These are phyloP conservation scores for Chaetomiaceae sp. DNA, from an alignment of 2,329 filamentous ascomycete species.

Conservation along the genomic window DNA sequence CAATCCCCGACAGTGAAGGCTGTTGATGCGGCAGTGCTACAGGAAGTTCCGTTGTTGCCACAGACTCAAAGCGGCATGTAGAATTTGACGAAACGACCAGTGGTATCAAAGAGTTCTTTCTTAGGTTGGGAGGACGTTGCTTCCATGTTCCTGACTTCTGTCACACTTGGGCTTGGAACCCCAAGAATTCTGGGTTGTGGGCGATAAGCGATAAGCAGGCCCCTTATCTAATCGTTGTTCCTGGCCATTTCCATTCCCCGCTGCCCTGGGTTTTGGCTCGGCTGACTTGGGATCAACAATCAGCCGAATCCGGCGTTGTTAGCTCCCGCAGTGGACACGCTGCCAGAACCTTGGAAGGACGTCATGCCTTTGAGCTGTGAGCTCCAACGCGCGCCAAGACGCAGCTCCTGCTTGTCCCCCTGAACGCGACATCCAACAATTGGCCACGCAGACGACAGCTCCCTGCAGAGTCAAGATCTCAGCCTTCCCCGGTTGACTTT, in stretches of 20 bases:
- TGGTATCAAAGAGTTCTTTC: no score
- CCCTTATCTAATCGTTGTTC: constrained; percentile 6
- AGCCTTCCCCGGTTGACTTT: background rate
- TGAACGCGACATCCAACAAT: constrained; percentile 6
- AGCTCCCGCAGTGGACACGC: constrained; percentile 13
- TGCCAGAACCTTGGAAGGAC: background rate
- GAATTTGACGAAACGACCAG: no score
- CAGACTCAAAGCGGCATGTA: no score
- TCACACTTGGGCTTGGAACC: no score
- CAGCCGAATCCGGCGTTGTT: constrained; percentile 11
- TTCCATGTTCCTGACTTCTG: background rate
- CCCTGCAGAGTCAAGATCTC: background rate
- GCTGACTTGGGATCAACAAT: constrained; percentile 8
- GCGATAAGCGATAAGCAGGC: constrained; percentile 14
- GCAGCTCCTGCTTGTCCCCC: background rate
- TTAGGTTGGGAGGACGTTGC: no score
- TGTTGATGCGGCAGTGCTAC: no score
- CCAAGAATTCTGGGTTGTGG: constrained; percentile 10
- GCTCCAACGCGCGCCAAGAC: background rate
- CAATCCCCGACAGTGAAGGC: no score
- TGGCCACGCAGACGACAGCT: constrained; percentile 12
- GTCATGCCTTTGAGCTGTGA: constrained; percentile 10
- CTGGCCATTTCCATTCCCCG: background rate
- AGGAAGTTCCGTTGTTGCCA: no score
- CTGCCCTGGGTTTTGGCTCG: background rate